Base-by-base conservation (phyloP, 139 green algal species). In the Coelastrella sp. region DNA sequence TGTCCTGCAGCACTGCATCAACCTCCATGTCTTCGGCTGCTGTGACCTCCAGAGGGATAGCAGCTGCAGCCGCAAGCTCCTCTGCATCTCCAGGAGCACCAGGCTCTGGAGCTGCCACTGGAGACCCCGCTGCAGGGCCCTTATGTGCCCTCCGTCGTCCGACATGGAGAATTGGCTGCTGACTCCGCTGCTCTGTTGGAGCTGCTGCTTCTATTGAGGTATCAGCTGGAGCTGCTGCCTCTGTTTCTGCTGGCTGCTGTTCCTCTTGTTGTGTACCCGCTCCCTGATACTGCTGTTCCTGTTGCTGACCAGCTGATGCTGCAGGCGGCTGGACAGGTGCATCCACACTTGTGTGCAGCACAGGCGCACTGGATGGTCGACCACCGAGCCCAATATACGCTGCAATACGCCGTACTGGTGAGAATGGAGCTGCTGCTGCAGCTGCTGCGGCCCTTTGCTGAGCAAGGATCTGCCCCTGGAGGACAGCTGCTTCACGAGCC, bases 401-500 rank as follows among this genome's bases (percentile, higher is more conserved):
- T 34, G 73, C 73, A 37, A 81, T 43, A 27, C 73, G 73, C 37
- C 73, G 7, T 4, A 81, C 73, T 40, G 73, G 73, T 21, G 73
- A 81, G 48, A 68, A 23, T 9, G 62, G 73, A 30, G 48, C 50
- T n/a, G 73, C 73, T 38, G 73, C 73, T 27, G 73, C 73, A 7
- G 50, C 50, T 50, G 73, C 73, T 48, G 73, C 73, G 32, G 73
- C 73, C 23, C 73, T 48, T 50, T 81, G 73, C 73, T 81, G 73
- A 34, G 73, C 73, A 48, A 81, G 73, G 15, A 50, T 68, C 73
- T 81, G 73, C 2, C 50, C 73, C n/a, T 68, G 73, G 30, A 81
- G 73, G 45, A 81, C 73, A 50, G 73, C 73, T 15, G 19, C 50
- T 32, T 81, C 73, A 8, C 73, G 48, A 5, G 32, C 48, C 73